Base-by-base conservation (phyloP, 805 yeast species). In the Kuraishia cidri region DNA sequence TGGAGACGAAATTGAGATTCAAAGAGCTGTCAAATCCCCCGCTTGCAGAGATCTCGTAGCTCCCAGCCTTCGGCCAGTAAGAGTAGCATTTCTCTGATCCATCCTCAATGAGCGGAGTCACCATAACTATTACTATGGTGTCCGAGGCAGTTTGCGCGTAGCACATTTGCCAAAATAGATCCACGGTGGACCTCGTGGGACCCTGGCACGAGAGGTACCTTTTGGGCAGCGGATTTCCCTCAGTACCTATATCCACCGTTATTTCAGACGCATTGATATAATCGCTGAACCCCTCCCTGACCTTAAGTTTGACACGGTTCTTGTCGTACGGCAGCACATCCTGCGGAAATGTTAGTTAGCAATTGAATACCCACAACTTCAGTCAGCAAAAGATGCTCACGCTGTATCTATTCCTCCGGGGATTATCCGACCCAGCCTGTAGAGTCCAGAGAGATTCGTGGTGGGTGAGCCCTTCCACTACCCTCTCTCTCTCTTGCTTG, bases 171-270 rank as follows among this genome's bases (percentile, higher is more conserved):
- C 77, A 71, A 43, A 72, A 72, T 30, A 63, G 64, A 26, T 51
- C 56, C 11, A 48, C 43, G 2, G 75, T 69, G 11, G 35, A 30
- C 0, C 37, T 30, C n/a, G 62, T 47, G 2, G 77, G 77, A 2
- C 90, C 94, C 46, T 82, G 94, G 2, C 81, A 63, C 0, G 86
- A 83, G 21, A 82, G 77, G 48, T 77, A 81, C n/a, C 39, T 41
- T 5, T 38, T 46, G 5, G 14, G 23, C 30, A 24, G 23, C 10
- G 31, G 38, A 9, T 19, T 17, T n/a, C n/a, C n/a, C n/a, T n/a
- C n/a, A n/a, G n/a, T n/a, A n/a, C n/a, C n/a, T 11, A 20, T 12
- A 10, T 13, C 13, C 14, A 60, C 36, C 3, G 37, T 29, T 15
- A 63, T 50, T 29, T 43, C 30, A 12, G 58, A 52, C 2, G 66